These are phyloP conservation scores for Eucalyptus fibrosa DNA, from an alignment of 345 rosid genomes.

Conservation along the genomic window DNA sequence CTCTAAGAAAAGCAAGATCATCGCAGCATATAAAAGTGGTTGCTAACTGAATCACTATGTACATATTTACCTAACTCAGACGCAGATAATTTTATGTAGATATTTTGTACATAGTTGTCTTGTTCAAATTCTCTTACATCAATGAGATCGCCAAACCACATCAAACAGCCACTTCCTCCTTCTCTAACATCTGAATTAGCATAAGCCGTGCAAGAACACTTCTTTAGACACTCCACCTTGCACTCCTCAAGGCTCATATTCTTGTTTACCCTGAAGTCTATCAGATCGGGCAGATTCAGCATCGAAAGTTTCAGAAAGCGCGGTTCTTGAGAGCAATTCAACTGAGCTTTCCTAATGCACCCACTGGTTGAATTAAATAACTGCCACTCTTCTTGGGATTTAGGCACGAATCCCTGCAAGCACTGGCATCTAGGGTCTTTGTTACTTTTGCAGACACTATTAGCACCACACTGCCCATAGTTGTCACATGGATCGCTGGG, in stretches of 20 bases:
- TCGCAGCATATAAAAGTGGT: no score
- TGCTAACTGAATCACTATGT: not conserved
- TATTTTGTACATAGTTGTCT: not conserved
- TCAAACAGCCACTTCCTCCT: conserved; percentile 18
- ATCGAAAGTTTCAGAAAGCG: not conserved
- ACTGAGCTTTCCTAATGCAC: not conserved
- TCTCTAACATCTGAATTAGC: not conserved
- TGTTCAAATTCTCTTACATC: not conserved
- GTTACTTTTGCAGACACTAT: not conserved
- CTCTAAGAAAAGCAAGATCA: no score
- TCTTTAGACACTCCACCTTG: not conserved
- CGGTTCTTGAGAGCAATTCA: not conserved
- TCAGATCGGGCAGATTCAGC: not conserved
- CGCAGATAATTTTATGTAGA: conserved; percentile 1
- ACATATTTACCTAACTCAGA: conserved; percentile 3
- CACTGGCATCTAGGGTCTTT: conserved; percentile 4
- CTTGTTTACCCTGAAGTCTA: not conserved
- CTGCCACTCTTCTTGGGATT: conserved; percentile 8
- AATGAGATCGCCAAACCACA: conserved; percentile 17
- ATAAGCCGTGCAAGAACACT: conserved; percentile 16
- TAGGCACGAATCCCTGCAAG: conserved; percentile 20
- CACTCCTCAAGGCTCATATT: conserved; percentile 5
- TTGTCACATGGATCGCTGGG: not conserved
- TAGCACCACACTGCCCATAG: not conserved
- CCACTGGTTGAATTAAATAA: not conserved